A percentile compares a stretch with the other conserved stretches of the same genome.
phyloP scores from a whole-genome alignment of 2,329 filamentous ascomycete species.

The Fusarium concolor region DNA sequence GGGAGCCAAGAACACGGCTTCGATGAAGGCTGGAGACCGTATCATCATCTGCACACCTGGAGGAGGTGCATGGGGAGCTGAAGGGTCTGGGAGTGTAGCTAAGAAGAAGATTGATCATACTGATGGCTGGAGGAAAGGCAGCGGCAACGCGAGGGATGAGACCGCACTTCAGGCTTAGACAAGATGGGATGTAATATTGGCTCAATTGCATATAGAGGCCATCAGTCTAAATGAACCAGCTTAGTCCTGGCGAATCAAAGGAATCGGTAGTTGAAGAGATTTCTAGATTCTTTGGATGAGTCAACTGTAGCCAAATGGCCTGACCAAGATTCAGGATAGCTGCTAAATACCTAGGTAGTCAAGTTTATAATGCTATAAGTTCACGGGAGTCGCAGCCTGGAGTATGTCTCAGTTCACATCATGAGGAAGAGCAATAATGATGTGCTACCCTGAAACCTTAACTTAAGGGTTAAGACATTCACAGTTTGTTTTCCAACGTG shows the following conservation, averaged over 20 bases:
- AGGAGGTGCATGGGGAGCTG: constrained; percentile 79
- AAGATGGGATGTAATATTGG: neutral
- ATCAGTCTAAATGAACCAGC: too few species aligned
- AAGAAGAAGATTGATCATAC: constrained; percentile 65
- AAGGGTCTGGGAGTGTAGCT: constrained; percentile 67
- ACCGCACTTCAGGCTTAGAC: constrained; percentile 66
- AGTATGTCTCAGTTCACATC: neutral
- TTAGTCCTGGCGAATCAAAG: too few species aligned
- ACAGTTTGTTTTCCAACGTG: neutral
- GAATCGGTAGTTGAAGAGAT: neutral
- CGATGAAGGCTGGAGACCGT: constrained; percentile 79
- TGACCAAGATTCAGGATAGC: neutral
- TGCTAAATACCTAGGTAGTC: neutral
- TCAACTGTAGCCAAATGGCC: neutral
- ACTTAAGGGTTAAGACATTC: constrained; percentile 3
- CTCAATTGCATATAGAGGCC: neutral
- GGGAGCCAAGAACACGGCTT: constrained; percentile 82
- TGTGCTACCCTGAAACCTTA: constrained; percentile 11
- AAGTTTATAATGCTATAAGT: neutral
- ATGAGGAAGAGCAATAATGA: neutral
- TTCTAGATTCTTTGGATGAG: neutral
- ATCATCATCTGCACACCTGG: constrained; percentile 84
- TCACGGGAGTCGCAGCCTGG: neutral
- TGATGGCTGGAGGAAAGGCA: constrained; percentile 66
- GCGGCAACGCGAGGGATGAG: constrained; percentile 67